Percentiles rank a stretch among this genome's conserved stretches.
phyloP scores from a whole-genome alignment of 805 yeast species.

The Wickerhamomyces ciferrii region DNA sequence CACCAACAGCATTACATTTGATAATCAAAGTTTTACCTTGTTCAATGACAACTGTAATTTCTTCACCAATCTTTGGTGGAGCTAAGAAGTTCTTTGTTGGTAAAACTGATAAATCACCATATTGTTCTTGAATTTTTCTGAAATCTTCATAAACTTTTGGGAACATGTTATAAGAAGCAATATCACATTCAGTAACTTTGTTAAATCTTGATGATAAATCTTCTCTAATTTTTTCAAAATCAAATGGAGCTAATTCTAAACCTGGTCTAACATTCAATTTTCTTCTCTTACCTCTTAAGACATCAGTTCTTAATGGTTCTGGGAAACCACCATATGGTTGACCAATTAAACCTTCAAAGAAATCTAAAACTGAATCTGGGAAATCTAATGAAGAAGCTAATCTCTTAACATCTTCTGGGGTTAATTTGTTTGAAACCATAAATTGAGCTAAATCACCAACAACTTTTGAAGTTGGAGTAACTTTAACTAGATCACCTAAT shows the following conservation, averaged over 20 bases:
- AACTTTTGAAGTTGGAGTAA: slow-evolving; percentile 99
- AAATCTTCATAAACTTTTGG: slow-evolving; percentile 94
- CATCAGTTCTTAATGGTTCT: slow-evolving; percentile 92
- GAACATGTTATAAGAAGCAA: slow-evolving; percentile 96
- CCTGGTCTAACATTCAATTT: slow-evolving; percentile 92
- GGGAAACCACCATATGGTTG: slow-evolving; percentile 99
- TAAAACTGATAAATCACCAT: slow-evolving; percentile 88
- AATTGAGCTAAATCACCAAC: slow-evolving; percentile 99
- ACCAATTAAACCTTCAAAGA: slow-evolving; percentile 99
- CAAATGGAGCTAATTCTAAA: slow-evolving; percentile 78
- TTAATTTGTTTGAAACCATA: slow-evolving; percentile 93
- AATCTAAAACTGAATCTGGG: slow-evolving; percentile 98
- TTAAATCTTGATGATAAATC: slow-evolving; percentile 79
- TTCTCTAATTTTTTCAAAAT: slow-evolving; percentile 63
- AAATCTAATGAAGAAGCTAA: slow-evolving; percentile 90
- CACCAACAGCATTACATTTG: slow-evolving; percentile 91
- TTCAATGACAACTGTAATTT: slow-evolving; percentile 83
- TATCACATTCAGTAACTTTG: slow-evolving; percentile 75
- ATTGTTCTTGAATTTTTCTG: slow-evolving; percentile 67
- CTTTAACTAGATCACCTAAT: slow-evolving; percentile 96
- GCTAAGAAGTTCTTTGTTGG: slow-evolving; percentile 91
- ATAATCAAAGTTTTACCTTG: slow-evolving; percentile 91
- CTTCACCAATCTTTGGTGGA: slow-evolving; percentile 84
- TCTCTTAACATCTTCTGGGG: slow-evolving; percentile 77
- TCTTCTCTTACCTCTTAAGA: slow-evolving; percentile 88